A percentile compares a stretch with the other conserved stretches of the same genome.
Evolutionary conservation across 805 yeast species (phyloP).

Genomic region (Starmerella kuoi): DNA sequence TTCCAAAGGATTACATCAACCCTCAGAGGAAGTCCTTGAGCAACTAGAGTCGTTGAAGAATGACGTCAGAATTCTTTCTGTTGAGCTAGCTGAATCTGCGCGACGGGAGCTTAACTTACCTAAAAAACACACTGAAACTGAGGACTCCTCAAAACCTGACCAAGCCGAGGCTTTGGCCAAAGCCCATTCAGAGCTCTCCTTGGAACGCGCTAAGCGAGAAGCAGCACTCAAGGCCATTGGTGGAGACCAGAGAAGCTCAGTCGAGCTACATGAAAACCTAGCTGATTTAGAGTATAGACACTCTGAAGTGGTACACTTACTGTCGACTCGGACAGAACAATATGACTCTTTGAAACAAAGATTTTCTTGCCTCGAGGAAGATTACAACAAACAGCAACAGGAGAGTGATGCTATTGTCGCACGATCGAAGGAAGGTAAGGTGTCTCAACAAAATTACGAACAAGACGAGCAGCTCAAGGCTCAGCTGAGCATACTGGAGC

Average conservation of each 20-base stretch:
- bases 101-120: conserved; percentile 29
- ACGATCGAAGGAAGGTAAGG: conserved; percentile 19
- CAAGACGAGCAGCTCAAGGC: conserved; percentile 23
- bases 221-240: conserved; percentile 19
- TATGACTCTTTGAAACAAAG: conserved; percentile 23
- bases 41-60: conserved; percentile 24
- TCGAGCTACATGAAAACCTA: conserved; percentile 9
- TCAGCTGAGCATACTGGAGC: conserved; percentile 27
- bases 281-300: conserved; percentile 25
- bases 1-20: background rate
- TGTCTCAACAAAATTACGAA: conserved; percentile 11
- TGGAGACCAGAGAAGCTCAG: conserved; percentile 2
- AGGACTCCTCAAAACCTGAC: background rate
- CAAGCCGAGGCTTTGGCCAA: conserved; percentile 21
- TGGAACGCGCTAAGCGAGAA: conserved; percentile 28
- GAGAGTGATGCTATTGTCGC: conserved; percentile 7
- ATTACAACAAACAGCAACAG: conserved; percentile 2
- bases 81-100: conserved; percentile 30
- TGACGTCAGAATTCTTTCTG: conserved; percentile 28
- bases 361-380: conserved; percentile 20
- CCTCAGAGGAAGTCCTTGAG: conserved; percentile 14
- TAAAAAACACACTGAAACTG: conserved; percentile 1
- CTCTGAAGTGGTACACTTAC: conserved; percentile 26
- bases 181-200: conserved; percentile 25
- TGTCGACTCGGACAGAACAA: conserved; percentile 25